Conservation (phyloP, 2,329 filamentous ascomycete species). For the Aspergillus sp. region DNA sequence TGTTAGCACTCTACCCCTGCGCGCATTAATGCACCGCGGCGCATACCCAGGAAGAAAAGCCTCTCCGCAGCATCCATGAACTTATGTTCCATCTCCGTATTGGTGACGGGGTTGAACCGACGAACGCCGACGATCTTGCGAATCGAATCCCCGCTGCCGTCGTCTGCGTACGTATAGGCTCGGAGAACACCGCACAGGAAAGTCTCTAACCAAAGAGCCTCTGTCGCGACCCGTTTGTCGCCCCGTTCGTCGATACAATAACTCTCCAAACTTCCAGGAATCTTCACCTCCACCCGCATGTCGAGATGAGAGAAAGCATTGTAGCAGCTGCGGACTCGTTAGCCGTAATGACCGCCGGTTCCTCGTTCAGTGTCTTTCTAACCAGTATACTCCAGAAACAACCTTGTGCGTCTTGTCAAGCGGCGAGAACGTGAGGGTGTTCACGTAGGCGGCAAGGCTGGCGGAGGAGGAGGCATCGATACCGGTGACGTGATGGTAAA, state of each 20-base stretch:
- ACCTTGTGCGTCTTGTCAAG: constrained; percentile 85
- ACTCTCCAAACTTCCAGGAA: constrained; percentile 92
- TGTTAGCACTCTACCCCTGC: constrained; percentile 17
- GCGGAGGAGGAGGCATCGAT: constrained; percentile 97
- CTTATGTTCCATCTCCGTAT: constrained; percentile 95
- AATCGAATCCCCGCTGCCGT: constrained; percentile 90
- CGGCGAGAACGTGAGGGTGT: constrained; percentile 89
- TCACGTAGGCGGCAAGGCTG: constrained; percentile 96
- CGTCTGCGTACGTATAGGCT: constrained; percentile 94
- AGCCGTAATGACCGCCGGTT: constrained; percentile 7
- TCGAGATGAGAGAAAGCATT: constrained; percentile 98
- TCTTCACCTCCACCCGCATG: constrained; percentile 97
- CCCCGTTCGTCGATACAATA: constrained; percentile 97
- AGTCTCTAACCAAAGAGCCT: constrained; percentile 94
- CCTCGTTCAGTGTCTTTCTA: constrained; percentile 26
- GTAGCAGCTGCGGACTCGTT: constrained; percentile 67
- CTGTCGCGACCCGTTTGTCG: constrained; percentile 88
- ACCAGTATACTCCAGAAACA: constrained; percentile 93
- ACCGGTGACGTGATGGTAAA: constrained; percentile 97
- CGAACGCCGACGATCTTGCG: constrained; percentile 97
- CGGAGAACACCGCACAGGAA: constrained; percentile 93
- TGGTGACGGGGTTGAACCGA: constrained; percentile 95
- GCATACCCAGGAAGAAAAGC: constrained; percentile 83
- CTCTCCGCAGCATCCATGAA: constrained; percentile 93
- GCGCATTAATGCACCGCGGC: not conserved